Conservation (phyloP, 2,329 filamentous ascomycete species). For the Mycosphaerelloides madeirae region DNA sequence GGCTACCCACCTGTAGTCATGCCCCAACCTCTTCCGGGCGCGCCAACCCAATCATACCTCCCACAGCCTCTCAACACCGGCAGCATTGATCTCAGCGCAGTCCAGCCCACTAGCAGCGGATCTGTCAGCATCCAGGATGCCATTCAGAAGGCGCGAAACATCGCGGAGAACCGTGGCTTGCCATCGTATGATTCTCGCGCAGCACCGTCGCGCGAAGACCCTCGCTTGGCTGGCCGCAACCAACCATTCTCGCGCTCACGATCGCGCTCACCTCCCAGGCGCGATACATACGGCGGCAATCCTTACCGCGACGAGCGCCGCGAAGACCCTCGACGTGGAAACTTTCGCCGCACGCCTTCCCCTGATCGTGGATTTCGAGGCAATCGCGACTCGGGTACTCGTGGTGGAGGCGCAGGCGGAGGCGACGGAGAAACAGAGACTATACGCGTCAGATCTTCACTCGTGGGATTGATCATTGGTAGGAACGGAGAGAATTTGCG, state of each 20-base stretch:
- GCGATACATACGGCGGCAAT: constrained; percentile 63
- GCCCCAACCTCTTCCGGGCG: constrained; percentile 36
- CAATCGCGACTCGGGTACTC: constrained; percentile 18
- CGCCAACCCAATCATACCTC: constrained; percentile 37
- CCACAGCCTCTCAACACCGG: constrained; percentile 69
- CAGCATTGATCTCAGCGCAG: constrained; percentile 72
- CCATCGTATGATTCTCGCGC: constrained; percentile 38
- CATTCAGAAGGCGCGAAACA: constrained; percentile 76
- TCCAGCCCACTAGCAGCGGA: constrained; percentile 73
- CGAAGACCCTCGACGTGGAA: constrained; percentile 55
- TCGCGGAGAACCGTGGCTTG: constrained; percentile 73
- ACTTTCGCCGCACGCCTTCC: constrained; percentile 68
- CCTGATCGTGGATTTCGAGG: constrained; percentile 42
- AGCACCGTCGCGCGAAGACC: constrained; percentile 33
- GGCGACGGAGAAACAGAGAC: constrained; percentile 70
- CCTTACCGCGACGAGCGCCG: constrained; percentile 83
- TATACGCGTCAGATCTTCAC: constrained; percentile 77
- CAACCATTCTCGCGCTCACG: constrained; percentile 61
- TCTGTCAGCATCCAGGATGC: constrained; percentile 80
- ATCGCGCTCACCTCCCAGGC: constrained; percentile 64
- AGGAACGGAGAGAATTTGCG: constrained; percentile 84
- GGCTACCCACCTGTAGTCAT: constrained; percentile 38
- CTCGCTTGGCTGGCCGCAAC: constrained; percentile 49
- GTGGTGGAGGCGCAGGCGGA: constrained; percentile 25
- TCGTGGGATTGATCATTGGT: constrained; percentile 87